phyloP scores from a whole-genome alignment of 805 yeast species.

The Pichia pseudocactophila region DNA sequence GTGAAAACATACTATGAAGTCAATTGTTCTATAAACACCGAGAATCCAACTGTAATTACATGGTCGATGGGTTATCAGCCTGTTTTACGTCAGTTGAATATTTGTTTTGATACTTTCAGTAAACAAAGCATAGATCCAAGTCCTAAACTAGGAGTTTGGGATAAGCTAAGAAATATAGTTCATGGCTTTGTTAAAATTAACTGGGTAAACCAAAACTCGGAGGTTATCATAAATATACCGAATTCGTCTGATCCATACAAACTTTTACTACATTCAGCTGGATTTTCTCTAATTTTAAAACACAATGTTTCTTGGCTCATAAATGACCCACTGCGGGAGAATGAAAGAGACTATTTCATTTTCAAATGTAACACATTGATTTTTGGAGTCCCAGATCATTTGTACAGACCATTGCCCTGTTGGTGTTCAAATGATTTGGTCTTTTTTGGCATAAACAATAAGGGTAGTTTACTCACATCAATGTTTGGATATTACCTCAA shows the following conservation, averaged over 20 bases:
- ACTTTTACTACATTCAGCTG: constrained; percentile 57
- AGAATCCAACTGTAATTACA: constrained; percentile 52
- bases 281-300: constrained; percentile 67
- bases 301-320: constrained; percentile 50
- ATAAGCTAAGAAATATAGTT: constrained; percentile 63
- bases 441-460: constrained; percentile 34
- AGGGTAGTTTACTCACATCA: constrained; percentile 14
- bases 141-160: constrained; percentile 85
- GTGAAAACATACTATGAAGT: constrained; percentile 64
- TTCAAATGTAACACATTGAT: constrained; percentile 53
- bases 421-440: constrained; percentile 50
- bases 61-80: constrained; percentile 87
- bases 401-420: constrained; percentile 41
- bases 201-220: constrained; percentile 39
- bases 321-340: constrained; percentile 50
- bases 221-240: constrained; percentile 52
- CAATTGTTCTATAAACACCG: constrained; percentile 44
- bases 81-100: constrained; percentile 71
- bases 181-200: constrained; percentile 56
- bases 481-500: constrained; percentile 21
- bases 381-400: constrained; percentile 71
- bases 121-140: constrained; percentile 90
- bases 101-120: constrained; percentile 71
- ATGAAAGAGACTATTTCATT: constrained; percentile 54
- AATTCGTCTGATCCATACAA: constrained; percentile 77